Evolutionary conservation across 345 rosid genomes (phyloP), one percentile per base, ranked within the genome.

Genomic region (Trapa incisa): DNA sequence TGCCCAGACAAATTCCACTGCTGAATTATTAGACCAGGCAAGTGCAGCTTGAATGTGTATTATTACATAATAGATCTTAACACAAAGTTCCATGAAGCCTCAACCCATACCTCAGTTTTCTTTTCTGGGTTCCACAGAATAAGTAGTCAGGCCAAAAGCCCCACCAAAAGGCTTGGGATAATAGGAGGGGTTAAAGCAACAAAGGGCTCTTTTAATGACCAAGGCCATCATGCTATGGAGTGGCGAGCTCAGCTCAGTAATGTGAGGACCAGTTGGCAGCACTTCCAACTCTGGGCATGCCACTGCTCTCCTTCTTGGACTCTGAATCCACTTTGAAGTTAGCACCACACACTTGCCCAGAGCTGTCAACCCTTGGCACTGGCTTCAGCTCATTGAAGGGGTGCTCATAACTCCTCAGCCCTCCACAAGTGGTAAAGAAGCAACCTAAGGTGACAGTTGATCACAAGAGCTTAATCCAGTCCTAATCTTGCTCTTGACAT

Each of bases 271-370:
- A 90, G 73, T 93, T 85, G 68, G 83, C 89, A n/a, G 90, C 87
- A 63, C 98, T 93, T 38, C 91, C 97, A 41, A 87, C 96, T 75
- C 96, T 86, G 1, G 96, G 96, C 92, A 93, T 87, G 80, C 89
- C 82, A 47, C 72, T 33, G 15, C 15, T 57, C 70, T 79, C 87
- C 86, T 90, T 88, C 88, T 88, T 88, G 48, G 87, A 58, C 69
- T 82, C 92, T 0, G 77, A 74, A 77, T 93, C 96, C 75, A 90
- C 96, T 80, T 80, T 81, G 81, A 93, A 90, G 32, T 48, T 81
- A 2, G 95, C 84, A 53, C 96, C 96, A 4, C 96, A 90, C 39
- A 88, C 83, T 67, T 93, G 72, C 37, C 96, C 95, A 0, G 95
- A 93, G 72, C 98, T 93, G 75, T 93, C 97, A 58, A 93, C 95